phyloP scores from a whole-genome alignment of 1,139 yeast genomes.

The Blastobotrys petasosporus region DNA sequence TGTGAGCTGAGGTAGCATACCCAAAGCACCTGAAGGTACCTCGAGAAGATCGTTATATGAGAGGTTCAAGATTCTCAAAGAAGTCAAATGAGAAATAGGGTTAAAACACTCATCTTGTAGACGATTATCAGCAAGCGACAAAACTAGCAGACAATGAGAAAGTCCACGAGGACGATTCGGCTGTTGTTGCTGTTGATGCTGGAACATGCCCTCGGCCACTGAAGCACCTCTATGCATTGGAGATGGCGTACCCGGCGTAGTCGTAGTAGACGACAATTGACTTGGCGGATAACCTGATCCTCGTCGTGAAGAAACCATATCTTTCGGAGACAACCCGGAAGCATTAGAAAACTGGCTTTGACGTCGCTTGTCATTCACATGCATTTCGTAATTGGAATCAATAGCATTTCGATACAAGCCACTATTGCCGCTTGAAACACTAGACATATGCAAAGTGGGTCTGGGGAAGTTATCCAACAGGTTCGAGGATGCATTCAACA shows the following conservation, averaged over 20 bases:
- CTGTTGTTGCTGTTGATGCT: background rate
- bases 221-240: conserved; percentile 3
- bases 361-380: conserved; percentile 16
- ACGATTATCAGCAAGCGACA: conserved; percentile 78
- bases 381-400: conserved; percentile 18
- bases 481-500: conserved; percentile 76
- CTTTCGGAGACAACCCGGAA: conserved; percentile 26
- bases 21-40: conserved; percentile 65
- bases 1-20: conserved; percentile 51
- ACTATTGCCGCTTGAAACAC: conserved; percentile 15
- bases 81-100: conserved; percentile 52
- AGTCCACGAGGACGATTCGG: conserved; percentile 2
- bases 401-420: conserved; percentile 11
- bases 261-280: conserved; percentile 1
- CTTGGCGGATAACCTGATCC: conserved; percentile 17
- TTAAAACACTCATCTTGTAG: conserved; percentile 74
- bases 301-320: conserved; percentile 17
- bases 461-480: conserved; percentile 62
- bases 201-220: background rate
- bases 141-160: conserved; percentile 42
- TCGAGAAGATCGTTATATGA: conserved; percentile 82
- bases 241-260: conserved; percentile 2
- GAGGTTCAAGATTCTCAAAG: conserved; percentile 61
- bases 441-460: conserved; percentile 22
- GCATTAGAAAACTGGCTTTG: conserved; percentile 22